Base-by-base conservation (phyloP, 139 green algal species). In the Tetradesmus obliquus region DNA sequence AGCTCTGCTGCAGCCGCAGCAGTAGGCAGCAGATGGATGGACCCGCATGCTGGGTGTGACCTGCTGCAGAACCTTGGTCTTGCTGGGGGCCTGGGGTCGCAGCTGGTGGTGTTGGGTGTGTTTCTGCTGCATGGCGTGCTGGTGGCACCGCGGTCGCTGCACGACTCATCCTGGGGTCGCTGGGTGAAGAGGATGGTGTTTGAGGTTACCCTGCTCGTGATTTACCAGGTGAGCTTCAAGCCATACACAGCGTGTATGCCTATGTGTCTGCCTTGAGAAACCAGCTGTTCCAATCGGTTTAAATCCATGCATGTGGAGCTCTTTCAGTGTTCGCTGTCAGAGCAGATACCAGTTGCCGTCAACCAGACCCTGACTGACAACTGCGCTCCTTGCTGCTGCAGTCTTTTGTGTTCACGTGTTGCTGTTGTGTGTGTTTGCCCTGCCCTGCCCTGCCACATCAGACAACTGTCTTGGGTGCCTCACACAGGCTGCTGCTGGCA, bases 41-140 rank as follows among this genome's bases (percentile, higher is more conserved):
- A 54, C 10, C 81, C 58, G 19, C 82, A 72, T 55, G 82, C 71
- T 7, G 20, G 82, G 57, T 51, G 20, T 51, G 24, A 55, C 82
- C 58, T 88, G 19, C 82, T 88, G 20, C 82, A 88, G 82, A 88
- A 88, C 82, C 55, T 88, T 19, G 55, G 82, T 5, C 55, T 88
- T 45, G 82, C 82, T 15, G 82, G 82, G 7, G 82, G 82, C 6
- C 3, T 53, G 15, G 20, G 55, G 4, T 20, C 17, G 5, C 17
- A 9, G 32, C 8, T 87, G 54, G 55, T 54, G 45, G 17, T 54
- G 19, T 5, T 69, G 54, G 82, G 24, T 4, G 17, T 8, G 5
- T 7, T 53, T 5, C 17, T 87, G 82, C 55, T 87, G 13, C 82
- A 87, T 72, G 55, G 82, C 20, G 54, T 72, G 19, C 12, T 87